A percentile compares a stretch with the other conserved stretches of the same genome.
These are phyloP conservation scores for Thuja plicata DNA, from an alignment of 83 land plant species.

Conservation along the genomic window DNA sequence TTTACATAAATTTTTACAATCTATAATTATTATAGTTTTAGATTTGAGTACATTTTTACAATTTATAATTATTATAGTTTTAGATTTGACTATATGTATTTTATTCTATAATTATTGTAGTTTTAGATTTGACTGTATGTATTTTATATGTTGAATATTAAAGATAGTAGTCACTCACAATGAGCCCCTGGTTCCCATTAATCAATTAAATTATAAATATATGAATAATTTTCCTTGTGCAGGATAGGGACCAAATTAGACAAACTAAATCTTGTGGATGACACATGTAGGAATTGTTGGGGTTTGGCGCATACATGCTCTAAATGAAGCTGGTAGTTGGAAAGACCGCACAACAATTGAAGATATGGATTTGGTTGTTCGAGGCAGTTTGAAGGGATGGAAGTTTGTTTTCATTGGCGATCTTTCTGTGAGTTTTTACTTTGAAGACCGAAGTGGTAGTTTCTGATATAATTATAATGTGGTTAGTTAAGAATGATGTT, in stretches of 20 bases:
- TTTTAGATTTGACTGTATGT: too few species aligned
- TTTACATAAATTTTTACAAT: too few species aligned
- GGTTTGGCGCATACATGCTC: slow-evolving; percentile 65
- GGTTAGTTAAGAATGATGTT: neutral
- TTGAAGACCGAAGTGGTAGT: neutral
- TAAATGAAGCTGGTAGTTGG: slow-evolving; percentile 78
- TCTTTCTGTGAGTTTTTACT: slow-evolving; percentile 35
- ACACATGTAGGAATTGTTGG: slow-evolving; percentile 58
- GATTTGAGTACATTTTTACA: too few species aligned
- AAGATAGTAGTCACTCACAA: neutral
- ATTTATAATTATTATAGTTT: too few species aligned
- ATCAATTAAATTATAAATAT: neutral
- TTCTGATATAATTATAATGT: neutral
- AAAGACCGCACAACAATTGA: slow-evolving; percentile 72
- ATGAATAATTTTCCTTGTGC: neutral
- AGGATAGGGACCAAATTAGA: neutral
- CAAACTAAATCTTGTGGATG: neutral
- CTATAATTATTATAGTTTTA: too few species aligned
- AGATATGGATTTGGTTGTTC: slow-evolving; percentile 80
- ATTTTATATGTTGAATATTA: too few species aligned
- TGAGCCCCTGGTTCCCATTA: neutral
- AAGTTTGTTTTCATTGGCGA: slow-evolving; percentile 68
- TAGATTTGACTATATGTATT: too few species aligned
- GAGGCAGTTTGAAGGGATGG: slow-evolving; percentile 69
- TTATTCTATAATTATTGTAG: too few species aligned